Conservation (phyloP, 1,284 basidiomycete genomes). For the Erythrobasidium hasegawianum region DNA sequence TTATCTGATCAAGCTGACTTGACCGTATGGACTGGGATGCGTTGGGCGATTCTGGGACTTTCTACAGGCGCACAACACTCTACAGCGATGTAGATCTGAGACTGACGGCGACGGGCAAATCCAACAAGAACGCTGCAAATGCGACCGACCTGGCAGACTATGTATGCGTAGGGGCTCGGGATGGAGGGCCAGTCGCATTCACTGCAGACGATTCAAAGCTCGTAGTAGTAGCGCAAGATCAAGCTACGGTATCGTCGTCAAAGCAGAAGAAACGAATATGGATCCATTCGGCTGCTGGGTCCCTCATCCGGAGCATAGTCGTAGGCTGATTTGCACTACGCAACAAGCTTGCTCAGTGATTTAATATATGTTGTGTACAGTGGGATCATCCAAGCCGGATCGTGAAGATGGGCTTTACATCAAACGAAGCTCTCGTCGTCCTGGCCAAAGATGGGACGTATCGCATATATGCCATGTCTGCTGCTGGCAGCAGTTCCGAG, state of each 20-base stretch:
- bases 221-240: slow-evolving; percentile 61
- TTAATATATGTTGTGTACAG: slow-evolving; percentile 50
- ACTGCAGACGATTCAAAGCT: slow-evolving; percentile 81
- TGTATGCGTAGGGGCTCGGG: slow-evolving; percentile 71
- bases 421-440: slow-evolving; percentile 72
- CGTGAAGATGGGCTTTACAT: slow-evolving; percentile 75
- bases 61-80: slow-evolving; percentile 65
- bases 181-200: slow-evolving; percentile 84
- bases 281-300: slow-evolving; percentile 54
- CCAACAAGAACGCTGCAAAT: slow-evolving; percentile 67
- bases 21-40: slow-evolving; percentile 41
- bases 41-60: slow-evolving; percentile 43
- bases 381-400: slow-evolving; percentile 72
- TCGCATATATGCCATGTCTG: slow-evolving; percentile 79
- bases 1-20: no score
- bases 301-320: slow-evolving; percentile 50
- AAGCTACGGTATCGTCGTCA: slow-evolving; percentile 34
- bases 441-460: slow-evolving; percentile 90
- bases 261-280: slow-evolving; percentile 47
- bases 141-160: slow-evolving; percentile 71
- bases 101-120: slow-evolving; percentile 41
- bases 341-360: no score
- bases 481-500: slow-evolving; percentile 27
- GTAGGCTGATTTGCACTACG: no score
- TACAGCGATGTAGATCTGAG: slow-evolving; percentile 53